Evolutionary conservation across 192 early-diverging fungal genomes (phyloP).

Genomic region (Gaertneriomyces semiglobifer): DNA sequence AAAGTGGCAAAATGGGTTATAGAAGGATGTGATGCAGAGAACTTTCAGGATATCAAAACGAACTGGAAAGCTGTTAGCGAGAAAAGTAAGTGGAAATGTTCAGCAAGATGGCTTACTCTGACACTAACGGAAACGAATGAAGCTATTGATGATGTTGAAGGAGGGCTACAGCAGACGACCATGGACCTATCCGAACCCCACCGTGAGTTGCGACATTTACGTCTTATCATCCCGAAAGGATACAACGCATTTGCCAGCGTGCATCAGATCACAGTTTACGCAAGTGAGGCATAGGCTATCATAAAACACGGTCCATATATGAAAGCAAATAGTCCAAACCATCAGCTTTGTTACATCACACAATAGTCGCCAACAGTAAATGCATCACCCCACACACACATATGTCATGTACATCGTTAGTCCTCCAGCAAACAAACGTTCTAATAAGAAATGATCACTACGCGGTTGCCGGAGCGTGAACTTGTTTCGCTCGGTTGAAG

Average conservation of each 20-base stretch:
- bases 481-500: constrained; percentile 15
- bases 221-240: constrained; percentile 16
- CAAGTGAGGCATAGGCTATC: background rate
- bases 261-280: constrained; percentile 24
- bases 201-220: constrained; percentile 10
- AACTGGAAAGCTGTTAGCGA: background rate
- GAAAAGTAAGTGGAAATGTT: constrained; percentile 2
- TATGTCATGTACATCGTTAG: too few species aligned
- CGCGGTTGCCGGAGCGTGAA: too few species aligned
- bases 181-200: background rate
- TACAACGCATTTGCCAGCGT: constrained; percentile 27
- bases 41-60: constrained; percentile 5
- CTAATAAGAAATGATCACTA: too few species aligned
- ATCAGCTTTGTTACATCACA: too few species aligned
- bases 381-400: too few species aligned
- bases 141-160: constrained; percentile 24
- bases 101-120: background rate
- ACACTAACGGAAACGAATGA: background rate
- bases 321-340: too few species aligned
- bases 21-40: constrained; percentile 1
- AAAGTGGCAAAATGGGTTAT: constrained; percentile 19
- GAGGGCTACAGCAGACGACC: constrained; percentile 13
- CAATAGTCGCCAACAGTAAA: too few species aligned
- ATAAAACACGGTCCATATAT: background rate
- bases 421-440: too few species aligned